Conservation (phyloP, 306 rosid genomes). For the Acacia acuminata region DNA sequence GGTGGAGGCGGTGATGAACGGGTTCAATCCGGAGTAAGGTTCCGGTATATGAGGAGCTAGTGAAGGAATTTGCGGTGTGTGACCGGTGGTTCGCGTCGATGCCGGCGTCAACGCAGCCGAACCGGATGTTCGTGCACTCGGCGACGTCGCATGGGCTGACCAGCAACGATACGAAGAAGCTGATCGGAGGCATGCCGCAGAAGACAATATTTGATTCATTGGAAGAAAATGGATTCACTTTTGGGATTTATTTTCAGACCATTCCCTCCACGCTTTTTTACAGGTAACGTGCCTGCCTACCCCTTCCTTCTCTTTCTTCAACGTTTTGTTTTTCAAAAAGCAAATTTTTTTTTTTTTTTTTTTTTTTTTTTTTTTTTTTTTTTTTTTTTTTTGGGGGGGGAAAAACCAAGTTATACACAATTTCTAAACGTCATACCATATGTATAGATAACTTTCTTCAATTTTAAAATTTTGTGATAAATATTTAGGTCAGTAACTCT, state of each 20-base stretch:
- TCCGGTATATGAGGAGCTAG: slow-evolving; percentile 54
- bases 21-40: slow-evolving; percentile 60
- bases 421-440: too few species aligned
- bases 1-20: slow-evolving; percentile 69
- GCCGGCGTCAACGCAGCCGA: slow-evolving; percentile 81
- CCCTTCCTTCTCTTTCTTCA: not conserved
- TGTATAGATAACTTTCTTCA: too few species aligned
- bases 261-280: slow-evolving; percentile 67
- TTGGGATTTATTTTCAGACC: slow-evolving; percentile 70
- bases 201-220: slow-evolving; percentile 80
- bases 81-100: slow-evolving; percentile 83
- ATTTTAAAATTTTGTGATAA: too few species aligned
- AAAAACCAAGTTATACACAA: too few species aligned
- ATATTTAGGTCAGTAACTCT: too few species aligned
- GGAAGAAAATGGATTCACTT: slow-evolving; percentile 60
- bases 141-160: slow-evolving; percentile 75
- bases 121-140: slow-evolving; percentile 74
- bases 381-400: too few species aligned
- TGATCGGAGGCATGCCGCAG: slow-evolving; percentile 74
- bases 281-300: slow-evolving; percentile 34
- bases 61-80: slow-evolving; percentile 70
- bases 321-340: not conserved
- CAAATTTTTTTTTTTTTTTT: too few species aligned
- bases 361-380: too few species aligned
- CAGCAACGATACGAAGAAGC: slow-evolving; percentile 49